A percentile compares a stretch with the other conserved stretches of the same genome.
Conservation (phyloP, 768 basidiomycete species). For the Hortiboletus campestris region DNA sequence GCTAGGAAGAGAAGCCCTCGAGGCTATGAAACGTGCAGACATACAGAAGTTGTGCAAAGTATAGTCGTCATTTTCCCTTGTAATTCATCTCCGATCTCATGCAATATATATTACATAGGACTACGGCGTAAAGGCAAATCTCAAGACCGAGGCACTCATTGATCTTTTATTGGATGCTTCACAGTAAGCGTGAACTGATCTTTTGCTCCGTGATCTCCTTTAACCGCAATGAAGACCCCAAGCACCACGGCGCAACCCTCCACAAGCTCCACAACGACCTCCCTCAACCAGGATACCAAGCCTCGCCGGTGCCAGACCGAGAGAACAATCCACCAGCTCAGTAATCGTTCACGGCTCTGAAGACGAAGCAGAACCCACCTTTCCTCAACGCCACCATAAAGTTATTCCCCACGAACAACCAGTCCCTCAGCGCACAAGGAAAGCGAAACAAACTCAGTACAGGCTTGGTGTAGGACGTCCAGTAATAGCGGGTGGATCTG, state of each 20-base stretch:
- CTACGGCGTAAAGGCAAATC: conserved; percentile 77
- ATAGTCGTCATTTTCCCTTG: conserved; percentile 14
- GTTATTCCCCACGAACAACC: conserved; percentile 17
- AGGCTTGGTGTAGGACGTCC: conserved; percentile 73
- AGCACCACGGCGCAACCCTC: conserved; percentile 19
- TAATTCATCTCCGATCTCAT: conserved; percentile 12
- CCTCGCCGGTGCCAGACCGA: conserved; percentile 25
- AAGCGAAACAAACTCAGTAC: conserved; percentile 70
- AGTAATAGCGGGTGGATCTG: conserved; percentile 59
- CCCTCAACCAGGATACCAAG: conserved; percentile 35
- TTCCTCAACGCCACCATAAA: conserved; percentile 20
- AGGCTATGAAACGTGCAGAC: conserved; percentile 53
- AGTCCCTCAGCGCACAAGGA: conserved; percentile 47
- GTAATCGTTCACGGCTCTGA: conserved; percentile 41
- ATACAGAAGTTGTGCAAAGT: conserved; percentile 68
- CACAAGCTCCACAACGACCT: conserved; percentile 25
- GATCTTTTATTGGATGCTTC: conserved; percentile 63
- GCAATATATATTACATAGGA: conserved; percentile 44
- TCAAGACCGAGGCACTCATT: conserved; percentile 78
- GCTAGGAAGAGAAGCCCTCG: conserved; percentile 41
- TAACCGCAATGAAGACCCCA: conserved; percentile 30
- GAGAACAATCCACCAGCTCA: conserved; percentile 34
- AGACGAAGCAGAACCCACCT: conserved; percentile 39
- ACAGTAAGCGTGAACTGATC: conserved; percentile 35
- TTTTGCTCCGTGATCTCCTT: conserved; percentile 36